Percentiles rank a stretch among this genome's conserved stretches.
phyloP scores from a whole-genome alignment of 768 basidiomycete genomes.

The Pleurotus citrinopileatus region DNA sequence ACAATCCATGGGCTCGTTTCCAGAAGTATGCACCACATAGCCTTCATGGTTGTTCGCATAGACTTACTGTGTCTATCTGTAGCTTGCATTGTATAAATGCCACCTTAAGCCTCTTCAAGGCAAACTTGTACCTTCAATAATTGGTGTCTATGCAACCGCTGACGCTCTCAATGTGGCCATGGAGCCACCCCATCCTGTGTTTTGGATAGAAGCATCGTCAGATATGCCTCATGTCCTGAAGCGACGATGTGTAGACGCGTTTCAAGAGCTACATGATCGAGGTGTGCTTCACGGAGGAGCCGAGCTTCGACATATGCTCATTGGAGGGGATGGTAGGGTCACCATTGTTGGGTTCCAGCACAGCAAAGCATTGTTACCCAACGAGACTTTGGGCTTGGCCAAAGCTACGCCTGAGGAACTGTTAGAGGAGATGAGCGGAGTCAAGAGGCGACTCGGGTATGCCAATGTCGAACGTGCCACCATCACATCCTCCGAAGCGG shows the following conservation, averaged over 20 bases:
- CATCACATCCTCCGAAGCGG: background rate
- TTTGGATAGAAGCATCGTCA: conserved; percentile 61
- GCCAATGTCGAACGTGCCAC: conserved; percentile 16
- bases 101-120: conserved; percentile 54
- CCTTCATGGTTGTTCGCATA: background rate
- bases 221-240: conserved; percentile 57
- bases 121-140: conserved; percentile 47
- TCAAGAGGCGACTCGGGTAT: conserved; percentile 52
- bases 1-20: background rate
- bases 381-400: conserved; percentile 29
- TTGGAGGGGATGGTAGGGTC: conserved; percentile 50
- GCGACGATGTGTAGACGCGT: conserved; percentile 47
- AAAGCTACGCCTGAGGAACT: conserved; percentile 39
- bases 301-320: conserved; percentile 50
- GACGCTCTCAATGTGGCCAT: conserved; percentile 41
- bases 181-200: conserved; percentile 53
- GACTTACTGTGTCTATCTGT: background rate
- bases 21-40: background rate
- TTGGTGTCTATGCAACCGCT: conserved; percentile 42
- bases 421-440: conserved; percentile 50
- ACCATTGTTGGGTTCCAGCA: conserved; percentile 55
- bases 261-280: conserved; percentile 41
- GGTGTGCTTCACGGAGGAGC: conserved; percentile 49
- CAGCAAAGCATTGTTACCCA: conserved; percentile 25
- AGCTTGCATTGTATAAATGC: conserved; percentile 53